Conservation (phyloP, 2,329 filamentous ascomycete species). For the Beauveria australis region DNA sequence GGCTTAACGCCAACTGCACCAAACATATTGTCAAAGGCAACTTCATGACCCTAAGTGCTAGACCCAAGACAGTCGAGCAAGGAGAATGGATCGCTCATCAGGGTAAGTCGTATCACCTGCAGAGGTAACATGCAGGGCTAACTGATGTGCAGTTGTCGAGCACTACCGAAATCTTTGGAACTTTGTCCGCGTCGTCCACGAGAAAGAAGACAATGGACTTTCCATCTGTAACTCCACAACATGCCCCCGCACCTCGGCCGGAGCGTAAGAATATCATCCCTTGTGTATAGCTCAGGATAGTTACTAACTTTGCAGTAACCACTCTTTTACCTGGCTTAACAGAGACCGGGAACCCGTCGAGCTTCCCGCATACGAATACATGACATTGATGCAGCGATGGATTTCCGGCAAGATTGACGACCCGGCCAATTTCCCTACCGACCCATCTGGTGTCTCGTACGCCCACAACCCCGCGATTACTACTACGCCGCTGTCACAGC, state of each 20-base stretch:
- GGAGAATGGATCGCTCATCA: conserved; percentile 96
- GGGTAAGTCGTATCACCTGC: conserved; percentile 48
- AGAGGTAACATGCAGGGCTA: conserved; percentile 11
- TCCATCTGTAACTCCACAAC: conserved; percentile 76
- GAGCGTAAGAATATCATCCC: conserved; percentile 57
- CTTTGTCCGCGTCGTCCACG: conserved; percentile 82
- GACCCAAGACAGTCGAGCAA: conserved; percentile 86
- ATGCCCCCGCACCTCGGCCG: conserved; percentile 91
- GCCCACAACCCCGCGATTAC: conserved; percentile 53
- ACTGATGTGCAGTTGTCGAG: conserved; percentile 61
- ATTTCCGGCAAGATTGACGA: conserved; percentile 95
- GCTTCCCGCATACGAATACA: conserved; percentile 87
- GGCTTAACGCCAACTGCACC: conserved; percentile 67
- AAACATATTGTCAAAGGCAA: conserved; percentile 93
- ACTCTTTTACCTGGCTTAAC: conserved; percentile 96
- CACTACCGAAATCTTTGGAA: conserved; percentile 84
- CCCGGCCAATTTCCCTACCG: conserved; percentile 80
- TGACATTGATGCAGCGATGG: conserved; percentile 94
- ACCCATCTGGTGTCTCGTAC: conserved; percentile 62
- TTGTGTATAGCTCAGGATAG: not conserved
- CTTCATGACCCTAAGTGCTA: conserved; percentile 90
- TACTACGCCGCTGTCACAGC: conserved; percentile 52
- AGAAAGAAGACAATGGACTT: conserved; percentile 68
- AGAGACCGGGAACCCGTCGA: conserved; percentile 80
- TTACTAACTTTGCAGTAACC: conserved; percentile 46